phyloP scores from a whole-genome alignment of 106 monocot genomes.

The Phalaenopsis equestris region DNA sequence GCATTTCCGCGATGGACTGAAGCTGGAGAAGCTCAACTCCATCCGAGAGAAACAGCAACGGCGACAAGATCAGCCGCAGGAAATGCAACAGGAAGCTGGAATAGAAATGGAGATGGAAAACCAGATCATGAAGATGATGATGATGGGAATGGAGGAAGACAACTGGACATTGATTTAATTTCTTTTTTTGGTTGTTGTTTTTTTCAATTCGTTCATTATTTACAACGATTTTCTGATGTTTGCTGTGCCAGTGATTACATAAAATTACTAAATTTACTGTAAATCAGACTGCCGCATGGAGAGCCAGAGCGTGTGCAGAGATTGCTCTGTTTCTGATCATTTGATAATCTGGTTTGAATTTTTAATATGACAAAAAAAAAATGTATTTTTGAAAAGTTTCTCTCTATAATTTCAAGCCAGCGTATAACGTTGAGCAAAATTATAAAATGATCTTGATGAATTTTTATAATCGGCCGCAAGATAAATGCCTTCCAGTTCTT shows the following conservation, averaged over 20 bases:
- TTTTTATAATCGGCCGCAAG: too few relatives aligned
- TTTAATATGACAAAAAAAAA: too few relatives aligned
- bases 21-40: conserved; percentile 63
- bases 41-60: conserved; percentile 22
- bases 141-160: not conserved
- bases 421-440: too few relatives aligned
- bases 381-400: too few relatives aligned
- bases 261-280: not conserved
- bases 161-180: not conserved
- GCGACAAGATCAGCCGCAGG: conserved; percentile 4
- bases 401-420: too few relatives aligned
- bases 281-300: too few relatives aligned
- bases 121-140: not conserved
- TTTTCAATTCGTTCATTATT: not conserved
- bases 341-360: too few relatives aligned
- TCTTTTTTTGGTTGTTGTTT: not conserved
- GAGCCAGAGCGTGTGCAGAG: too few relatives aligned
- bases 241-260: not conserved
- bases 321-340: too few relatives aligned
- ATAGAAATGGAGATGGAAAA: not conserved
- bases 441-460: too few relatives aligned
- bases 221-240: not conserved
- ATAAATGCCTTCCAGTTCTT: too few relatives aligned
- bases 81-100: not conserved
- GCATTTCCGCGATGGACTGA: conserved; percentile 31